A percentile compares a stretch with the other conserved stretches of the same genome.
Evolutionary conservation across 2,329 filamentous ascomycete genomes (phyloP).

Genomic region (Verticillium nonalfalfae): DNA sequence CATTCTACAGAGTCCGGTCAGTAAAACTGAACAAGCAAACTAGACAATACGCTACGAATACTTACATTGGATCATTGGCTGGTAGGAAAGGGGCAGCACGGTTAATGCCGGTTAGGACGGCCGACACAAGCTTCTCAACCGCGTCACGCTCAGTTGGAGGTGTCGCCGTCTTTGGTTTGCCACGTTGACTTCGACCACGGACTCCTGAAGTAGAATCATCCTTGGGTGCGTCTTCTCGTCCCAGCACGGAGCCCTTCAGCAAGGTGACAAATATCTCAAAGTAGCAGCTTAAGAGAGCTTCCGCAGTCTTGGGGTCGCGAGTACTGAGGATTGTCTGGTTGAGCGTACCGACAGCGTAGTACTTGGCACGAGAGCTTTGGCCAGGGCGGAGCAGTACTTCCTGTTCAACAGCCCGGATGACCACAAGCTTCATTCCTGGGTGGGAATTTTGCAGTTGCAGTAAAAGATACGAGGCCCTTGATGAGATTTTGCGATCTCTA

Average conservation of each 20-base stretch:
- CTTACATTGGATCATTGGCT: conserved; percentile 68
- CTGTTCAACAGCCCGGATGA: conserved; percentile 78
- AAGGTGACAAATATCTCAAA: conserved; percentile 82
- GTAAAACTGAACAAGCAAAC: background rate
- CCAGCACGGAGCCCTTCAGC: conserved; percentile 46
- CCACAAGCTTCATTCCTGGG: conserved; percentile 86
- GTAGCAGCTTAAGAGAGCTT: conserved; percentile 81
- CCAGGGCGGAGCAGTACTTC: conserved; percentile 83
- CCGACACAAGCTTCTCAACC: conserved; percentile 86
- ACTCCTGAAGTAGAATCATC: background rate
- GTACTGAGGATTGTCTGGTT: conserved; percentile 91
- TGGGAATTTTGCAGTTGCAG: conserved; percentile 84
- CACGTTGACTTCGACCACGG: background rate
- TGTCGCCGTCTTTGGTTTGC: background rate
- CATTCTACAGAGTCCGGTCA: conserved; percentile 43
- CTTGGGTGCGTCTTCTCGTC: conserved; percentile 1
- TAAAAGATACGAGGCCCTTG: conserved; percentile 86
- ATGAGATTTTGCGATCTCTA: conserved; percentile 90
- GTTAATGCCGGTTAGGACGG: conserved; percentile 89
- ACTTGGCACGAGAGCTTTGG: conserved; percentile 83
- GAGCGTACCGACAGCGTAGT: conserved; percentile 92
- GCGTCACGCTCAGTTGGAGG: conserved; percentile 54
- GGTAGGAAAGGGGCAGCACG: conserved; percentile 90
- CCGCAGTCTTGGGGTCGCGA: conserved; percentile 76
- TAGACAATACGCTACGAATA: conserved; percentile 5